These are phyloP conservation scores for Leccinum boreale DNA, from an alignment of 768 basidiomycete species.

Conservation along the genomic window DNA sequence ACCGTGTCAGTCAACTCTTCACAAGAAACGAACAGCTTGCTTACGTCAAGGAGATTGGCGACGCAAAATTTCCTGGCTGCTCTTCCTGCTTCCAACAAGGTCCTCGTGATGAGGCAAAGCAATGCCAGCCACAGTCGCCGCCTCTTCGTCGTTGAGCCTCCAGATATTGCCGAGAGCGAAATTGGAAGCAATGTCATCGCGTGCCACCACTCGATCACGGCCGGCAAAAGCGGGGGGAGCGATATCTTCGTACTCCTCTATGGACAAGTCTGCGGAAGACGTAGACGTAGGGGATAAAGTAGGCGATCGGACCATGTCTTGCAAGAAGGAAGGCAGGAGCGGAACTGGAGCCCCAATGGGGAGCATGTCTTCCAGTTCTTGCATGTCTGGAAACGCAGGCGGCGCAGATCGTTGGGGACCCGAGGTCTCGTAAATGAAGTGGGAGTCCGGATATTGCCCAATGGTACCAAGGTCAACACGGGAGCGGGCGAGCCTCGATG, in stretches of 20 bases:
- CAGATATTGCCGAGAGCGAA: slow-evolving; percentile 56
- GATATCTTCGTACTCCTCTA: slow-evolving; percentile 52
- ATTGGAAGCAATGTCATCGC: slow-evolving; percentile 27
- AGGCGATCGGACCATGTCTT: slow-evolving; percentile 71
- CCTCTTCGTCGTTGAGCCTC: slow-evolving; percentile 71
- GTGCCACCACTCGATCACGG: slow-evolving; percentile 25
- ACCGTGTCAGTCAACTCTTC: not conserved
- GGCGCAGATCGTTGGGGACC: slow-evolving; percentile 38
- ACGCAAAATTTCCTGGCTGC: slow-evolving; percentile 36
- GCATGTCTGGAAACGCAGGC: slow-evolving; percentile 32
- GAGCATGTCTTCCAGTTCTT: slow-evolving; percentile 18
- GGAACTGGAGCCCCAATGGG: slow-evolving; percentile 38
- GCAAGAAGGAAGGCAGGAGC: slow-evolving; percentile 76
- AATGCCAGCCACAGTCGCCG: slow-evolving; percentile 49
- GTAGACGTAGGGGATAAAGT: slow-evolving; percentile 61
- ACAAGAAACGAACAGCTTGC: not conserved
- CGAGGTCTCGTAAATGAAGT: slow-evolving; percentile 74
- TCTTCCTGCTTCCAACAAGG: slow-evolving; percentile 38
- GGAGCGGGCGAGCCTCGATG: slow-evolving; percentile 42
- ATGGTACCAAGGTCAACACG: slow-evolving; percentile 41
- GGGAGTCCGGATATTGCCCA: slow-evolving; percentile 41
- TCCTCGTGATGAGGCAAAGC: slow-evolving; percentile 44
- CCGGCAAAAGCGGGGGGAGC: slow-evolving; percentile 26
- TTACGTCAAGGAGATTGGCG: slow-evolving; percentile 27
- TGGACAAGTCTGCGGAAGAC: slow-evolving; percentile 62